Evolutionary conservation across 2,329 filamentous ascomycete genomes (phyloP).

Genomic region (Exophiala alcalophila): DNA sequence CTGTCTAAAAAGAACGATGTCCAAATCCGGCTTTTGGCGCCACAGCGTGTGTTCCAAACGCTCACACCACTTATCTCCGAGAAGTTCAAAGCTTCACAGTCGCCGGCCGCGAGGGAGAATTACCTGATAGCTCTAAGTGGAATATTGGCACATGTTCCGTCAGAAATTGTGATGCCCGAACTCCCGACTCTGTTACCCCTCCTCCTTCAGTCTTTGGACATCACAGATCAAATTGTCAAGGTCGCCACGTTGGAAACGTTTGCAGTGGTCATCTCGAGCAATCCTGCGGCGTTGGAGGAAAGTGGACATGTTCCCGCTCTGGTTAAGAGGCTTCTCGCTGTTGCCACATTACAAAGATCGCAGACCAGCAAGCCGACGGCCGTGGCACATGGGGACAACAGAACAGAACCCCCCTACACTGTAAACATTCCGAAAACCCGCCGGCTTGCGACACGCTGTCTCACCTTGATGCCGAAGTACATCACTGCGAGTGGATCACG

Average conservation of each 20-base stretch:
- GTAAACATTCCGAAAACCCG: slow-evolving; percentile 26
- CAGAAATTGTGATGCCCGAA: slow-evolving; percentile 58
- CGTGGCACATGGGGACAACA: slow-evolving; percentile 6
- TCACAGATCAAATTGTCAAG: slow-evolving; percentile 52
- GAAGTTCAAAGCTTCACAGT: slow-evolving; percentile 48
- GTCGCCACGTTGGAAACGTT: slow-evolving; percentile 60
- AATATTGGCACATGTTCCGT: slow-evolving; percentile 58
- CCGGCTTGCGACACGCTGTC: slow-evolving; percentile 27
- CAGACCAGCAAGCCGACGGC: slow-evolving; percentile 20
- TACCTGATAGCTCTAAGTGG: slow-evolving; percentile 63
- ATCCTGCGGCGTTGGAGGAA: slow-evolving; percentile 50
- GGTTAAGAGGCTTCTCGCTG: slow-evolving; percentile 55
- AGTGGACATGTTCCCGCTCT: slow-evolving; percentile 58
- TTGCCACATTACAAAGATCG: slow-evolving; percentile 35
- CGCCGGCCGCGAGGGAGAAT: slow-evolving; percentile 51
- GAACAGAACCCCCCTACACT: slow-evolving; percentile 28
- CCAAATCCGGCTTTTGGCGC: slow-evolving; percentile 59
- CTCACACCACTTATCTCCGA: slow-evolving; percentile 56
- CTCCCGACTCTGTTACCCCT: slow-evolving; percentile 57
- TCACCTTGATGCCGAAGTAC: slow-evolving; percentile 28
- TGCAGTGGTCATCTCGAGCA: slow-evolving; percentile 56
- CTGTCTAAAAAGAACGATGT: slow-evolving; percentile 61
- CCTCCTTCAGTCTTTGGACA: slow-evolving; percentile 62
- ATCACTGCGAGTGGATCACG: slow-evolving; percentile 35
- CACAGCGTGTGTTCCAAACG: slow-evolving; percentile 62